These are phyloP conservation scores for Aureobasidium vineae DNA, from an alignment of 2,329 filamentous ascomycete species.

Conservation along the genomic window DNA sequence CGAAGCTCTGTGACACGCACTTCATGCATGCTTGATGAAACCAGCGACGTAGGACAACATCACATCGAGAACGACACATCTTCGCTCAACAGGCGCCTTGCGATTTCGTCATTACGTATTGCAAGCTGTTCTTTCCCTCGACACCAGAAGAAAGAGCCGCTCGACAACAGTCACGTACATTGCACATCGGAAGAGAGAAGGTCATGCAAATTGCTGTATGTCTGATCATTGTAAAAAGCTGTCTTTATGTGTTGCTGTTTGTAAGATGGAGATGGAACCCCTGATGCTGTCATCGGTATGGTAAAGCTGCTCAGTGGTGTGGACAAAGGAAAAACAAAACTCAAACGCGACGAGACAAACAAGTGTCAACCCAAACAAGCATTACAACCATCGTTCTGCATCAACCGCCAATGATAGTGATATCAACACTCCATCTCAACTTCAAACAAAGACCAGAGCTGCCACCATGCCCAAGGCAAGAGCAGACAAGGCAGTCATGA, in stretches of 20 bases:
- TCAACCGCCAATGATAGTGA: slow-evolving; percentile 15
- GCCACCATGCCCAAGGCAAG: slow-evolving; percentile 14
- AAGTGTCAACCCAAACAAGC: slow-evolving; percentile 4
- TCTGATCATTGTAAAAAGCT: slow-evolving; percentile 23
- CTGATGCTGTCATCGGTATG: slow-evolving; percentile 16
- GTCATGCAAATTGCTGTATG: slow-evolving; percentile 17
- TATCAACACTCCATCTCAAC: neutral
- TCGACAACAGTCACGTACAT: neutral
- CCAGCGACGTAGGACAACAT: neutral
- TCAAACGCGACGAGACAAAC: neutral
- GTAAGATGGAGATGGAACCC: neutral
- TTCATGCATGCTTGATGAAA: neutral
- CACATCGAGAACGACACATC: neutral
- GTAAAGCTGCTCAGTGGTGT: neutral
- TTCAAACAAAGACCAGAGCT: slow-evolving; percentile 5
- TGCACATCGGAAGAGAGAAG: neutral
- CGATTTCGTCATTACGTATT: neutral
- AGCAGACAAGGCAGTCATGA: slow-evolving; percentile 14
- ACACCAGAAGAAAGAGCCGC: neutral
- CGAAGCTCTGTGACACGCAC: neutral
- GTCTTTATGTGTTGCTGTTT: slow-evolving; percentile 21
- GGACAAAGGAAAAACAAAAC: slow-evolving; percentile 16
- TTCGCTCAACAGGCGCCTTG: neutral
- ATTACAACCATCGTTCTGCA: neutral
- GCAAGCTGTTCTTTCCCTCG: neutral